Evolutionary conservation across 2,329 filamentous ascomycete genomes (phyloP), one percentile per base, ranked within the genome.

Genomic region (Fusarium abutilonis): DNA sequence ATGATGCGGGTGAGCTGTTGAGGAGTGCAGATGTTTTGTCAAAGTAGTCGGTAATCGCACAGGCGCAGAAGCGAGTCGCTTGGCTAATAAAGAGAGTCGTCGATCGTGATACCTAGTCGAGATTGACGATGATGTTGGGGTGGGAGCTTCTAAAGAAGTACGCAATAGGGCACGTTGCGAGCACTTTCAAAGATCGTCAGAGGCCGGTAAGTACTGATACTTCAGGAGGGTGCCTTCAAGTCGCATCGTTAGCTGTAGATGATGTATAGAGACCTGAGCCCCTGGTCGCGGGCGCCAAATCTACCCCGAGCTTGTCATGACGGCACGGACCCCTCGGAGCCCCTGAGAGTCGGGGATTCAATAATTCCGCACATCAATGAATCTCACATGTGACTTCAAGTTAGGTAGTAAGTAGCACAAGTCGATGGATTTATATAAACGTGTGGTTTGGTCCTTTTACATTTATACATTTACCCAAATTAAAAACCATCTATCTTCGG

Each of bases 21-120:
- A 51, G 51, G 40, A 53, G 32, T 47, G 51, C 34, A 13, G 39
- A 38, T 54, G 42, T 44, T 49, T 40, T 48, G 53, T 19, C 46
- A 48, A 42, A 29, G 26, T 17, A 34, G 54, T 56, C 42, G 49
- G 36, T 55, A 32, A 42, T 63, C 39, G 59, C 43, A 42, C 29
- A 44, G 44, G 28, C 48, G 11, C 26, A 40, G 52, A 48, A 63
- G 62, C 44, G 40, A 51, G 38, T 28, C 28, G 49, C 63, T 60
- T 63, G 63, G 63, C 63, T 60, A 66, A 63, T 63, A 50, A 55
- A 42, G 54, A 52, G 43, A 44, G 44, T 55, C 52, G 63, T 65
- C 60, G 67, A 68, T 68, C 62, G 61, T 66, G 67, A 70, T 68
- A 56, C 38, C 50, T 47, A 54, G 62, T 55, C 48, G 59, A 59